Conservation (phyloP, 1,284 basidiomycete species). For the Puccinia triticina region DNA sequence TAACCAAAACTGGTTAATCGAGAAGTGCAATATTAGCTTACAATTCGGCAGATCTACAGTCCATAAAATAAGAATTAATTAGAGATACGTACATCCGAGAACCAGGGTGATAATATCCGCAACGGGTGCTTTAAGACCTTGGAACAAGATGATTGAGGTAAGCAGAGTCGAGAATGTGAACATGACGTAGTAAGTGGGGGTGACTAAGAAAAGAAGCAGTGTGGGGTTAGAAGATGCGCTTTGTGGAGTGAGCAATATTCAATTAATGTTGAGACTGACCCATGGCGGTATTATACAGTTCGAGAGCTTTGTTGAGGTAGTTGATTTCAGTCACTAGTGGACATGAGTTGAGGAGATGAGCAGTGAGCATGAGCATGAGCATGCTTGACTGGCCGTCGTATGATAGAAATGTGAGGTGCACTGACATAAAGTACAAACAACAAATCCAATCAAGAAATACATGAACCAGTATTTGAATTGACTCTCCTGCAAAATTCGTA, state of each 20-base stretch:
- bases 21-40: conserved; percentile 2
- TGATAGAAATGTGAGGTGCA: conserved; percentile 42
- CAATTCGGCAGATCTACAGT: conserved; percentile 67
- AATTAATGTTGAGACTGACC: conserved; percentile 70
- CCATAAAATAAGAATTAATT: conserved; percentile 53
- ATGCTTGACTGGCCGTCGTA: not conserved
- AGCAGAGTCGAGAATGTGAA: conserved; percentile 72
- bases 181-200: conserved; percentile 69
- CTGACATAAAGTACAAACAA: conserved; percentile 77
- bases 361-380: not conserved
- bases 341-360: not conserved
- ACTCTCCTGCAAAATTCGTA: conserved; percentile 19
- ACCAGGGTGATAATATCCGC: conserved; percentile 84
- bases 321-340: conserved; percentile 82
- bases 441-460: conserved; percentile 72
- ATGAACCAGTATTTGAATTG: conserved; percentile 59
- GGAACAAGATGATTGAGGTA: conserved; percentile 72
- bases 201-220: conserved; percentile 64
- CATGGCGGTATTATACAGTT: conserved; percentile 86
- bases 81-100: conserved; percentile 67
- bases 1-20: conserved; percentile 56
- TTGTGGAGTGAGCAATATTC: not conserved
- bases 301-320: conserved; percentile 94
- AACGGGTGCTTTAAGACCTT: conserved; percentile 79
- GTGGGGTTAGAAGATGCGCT: conserved; percentile 60